A percentile compares a stretch with the other conserved stretches of the same genome.
Conservation (phyloP, 805 yeast species). For the Candida jianshihensis region DNA sequence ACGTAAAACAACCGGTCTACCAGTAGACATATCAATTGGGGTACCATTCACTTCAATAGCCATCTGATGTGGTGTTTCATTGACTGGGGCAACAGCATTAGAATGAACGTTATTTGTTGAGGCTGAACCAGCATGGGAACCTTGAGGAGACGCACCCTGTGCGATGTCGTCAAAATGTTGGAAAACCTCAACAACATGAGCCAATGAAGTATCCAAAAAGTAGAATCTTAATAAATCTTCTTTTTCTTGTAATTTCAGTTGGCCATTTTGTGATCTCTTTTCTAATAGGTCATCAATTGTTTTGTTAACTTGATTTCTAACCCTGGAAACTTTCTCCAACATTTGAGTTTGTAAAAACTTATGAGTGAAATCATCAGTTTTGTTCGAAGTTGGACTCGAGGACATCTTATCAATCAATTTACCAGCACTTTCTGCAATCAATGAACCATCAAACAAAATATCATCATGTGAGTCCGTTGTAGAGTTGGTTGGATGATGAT, state of each 20-base stretch:
- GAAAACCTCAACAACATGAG: slow-evolving; percentile 39
- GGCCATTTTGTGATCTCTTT: slow-evolving; percentile 39
- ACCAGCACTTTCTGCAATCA: slow-evolving; percentile 69
- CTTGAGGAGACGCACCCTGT: neutral
- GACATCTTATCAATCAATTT: slow-evolving; percentile 41
- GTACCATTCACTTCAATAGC: slow-evolving; percentile 55
- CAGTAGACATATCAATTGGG: slow-evolving; percentile 63
- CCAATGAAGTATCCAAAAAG: slow-evolving; percentile 62
- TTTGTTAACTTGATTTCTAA: slow-evolving; percentile 35
- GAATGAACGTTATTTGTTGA: slow-evolving; percentile 1
- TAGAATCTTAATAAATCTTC: slow-evolving; percentile 66
- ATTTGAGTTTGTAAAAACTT: slow-evolving; percentile 32
- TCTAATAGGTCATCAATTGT: slow-evolving; percentile 51
- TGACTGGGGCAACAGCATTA: no score
- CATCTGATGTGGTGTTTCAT: slow-evolving; percentile 54
- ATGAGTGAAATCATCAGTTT: slow-evolving; percentile 28
- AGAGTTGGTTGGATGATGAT: slow-evolving; percentile 23
- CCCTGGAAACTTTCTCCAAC: slow-evolving; percentile 33
- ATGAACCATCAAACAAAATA: slow-evolving; percentile 67
- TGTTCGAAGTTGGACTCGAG: slow-evolving; percentile 8
- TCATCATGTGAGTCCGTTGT: slow-evolving; percentile 39
- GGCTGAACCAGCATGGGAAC: neutral
- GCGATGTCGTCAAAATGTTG: slow-evolving; percentile 15
- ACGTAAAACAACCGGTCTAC: slow-evolving; percentile 61
- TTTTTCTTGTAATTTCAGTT: slow-evolving; percentile 57